phyloP scores from a whole-genome alignment of 257 asterid species.

The Ajuga chamaepitys region DNA sequence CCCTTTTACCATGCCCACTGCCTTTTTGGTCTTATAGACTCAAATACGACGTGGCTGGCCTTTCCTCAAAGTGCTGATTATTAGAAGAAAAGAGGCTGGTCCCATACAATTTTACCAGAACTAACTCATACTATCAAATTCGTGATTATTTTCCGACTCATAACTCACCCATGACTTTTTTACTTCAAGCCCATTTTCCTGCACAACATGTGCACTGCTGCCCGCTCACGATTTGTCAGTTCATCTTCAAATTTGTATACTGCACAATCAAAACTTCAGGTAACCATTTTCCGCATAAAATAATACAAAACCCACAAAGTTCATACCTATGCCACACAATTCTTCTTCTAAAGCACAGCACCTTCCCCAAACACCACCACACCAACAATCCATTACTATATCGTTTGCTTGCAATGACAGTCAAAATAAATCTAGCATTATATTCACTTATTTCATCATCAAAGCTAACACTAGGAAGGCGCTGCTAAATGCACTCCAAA shows the following conservation, averaged over 20 bases:
- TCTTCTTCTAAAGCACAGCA: too few relatives aligned
- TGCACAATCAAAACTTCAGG: conserved; percentile 29
- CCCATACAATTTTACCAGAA: background rate
- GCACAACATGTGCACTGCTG: conserved; percentile 53
- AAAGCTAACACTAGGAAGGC: too few relatives aligned
- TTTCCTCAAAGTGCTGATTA: conserved; percentile 33
- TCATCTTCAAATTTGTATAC: conserved; percentile 50
- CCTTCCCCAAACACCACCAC: too few relatives aligned
- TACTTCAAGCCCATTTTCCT: conserved; percentile 62
- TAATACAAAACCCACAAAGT: background rate
- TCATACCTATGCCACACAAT: background rate
- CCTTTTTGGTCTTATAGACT: conserved; percentile 44
- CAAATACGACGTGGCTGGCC: conserved; percentile 50
- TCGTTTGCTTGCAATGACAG: background rate
- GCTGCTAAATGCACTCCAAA: too few relatives aligned
- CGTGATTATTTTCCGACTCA: background rate
- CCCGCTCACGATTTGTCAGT: conserved; percentile 51
- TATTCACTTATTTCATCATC: background rate
- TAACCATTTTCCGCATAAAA: background rate
- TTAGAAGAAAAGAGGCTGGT: conserved; percentile 2
- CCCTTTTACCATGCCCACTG: conserved; percentile 13
- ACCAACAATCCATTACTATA: background rate
- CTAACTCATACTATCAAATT: background rate
- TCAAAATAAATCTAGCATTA: background rate
- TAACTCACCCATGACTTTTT: conserved; percentile 69